These are phyloP conservation scores for Fusarium nygamai DNA, from an alignment of 2,329 filamentous ascomycete species.

Conservation along the genomic window DNA sequence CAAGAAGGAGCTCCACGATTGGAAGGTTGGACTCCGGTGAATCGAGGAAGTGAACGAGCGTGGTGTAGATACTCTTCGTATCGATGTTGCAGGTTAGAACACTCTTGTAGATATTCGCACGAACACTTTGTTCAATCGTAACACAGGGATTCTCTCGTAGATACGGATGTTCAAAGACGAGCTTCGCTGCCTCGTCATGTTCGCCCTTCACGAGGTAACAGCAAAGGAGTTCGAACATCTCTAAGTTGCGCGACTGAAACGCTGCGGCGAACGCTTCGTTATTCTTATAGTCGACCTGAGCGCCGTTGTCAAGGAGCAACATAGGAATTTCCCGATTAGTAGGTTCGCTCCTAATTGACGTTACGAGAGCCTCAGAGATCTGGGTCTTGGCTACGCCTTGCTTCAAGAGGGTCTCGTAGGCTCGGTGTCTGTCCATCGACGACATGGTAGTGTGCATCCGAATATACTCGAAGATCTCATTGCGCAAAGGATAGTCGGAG, in stretches of 20 bases:
- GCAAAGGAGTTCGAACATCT: not conserved
- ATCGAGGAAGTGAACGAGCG: not conserved
- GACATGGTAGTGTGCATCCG: not conserved
- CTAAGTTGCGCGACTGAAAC: not conserved
- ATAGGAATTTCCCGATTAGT: not conserved
- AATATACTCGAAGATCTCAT: not conserved
- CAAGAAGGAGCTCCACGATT: conserved; percentile 1
- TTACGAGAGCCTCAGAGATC: conserved; percentile 1
- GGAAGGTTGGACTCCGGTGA: not conserved
- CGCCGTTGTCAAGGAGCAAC: not conserved
- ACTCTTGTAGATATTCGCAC: not conserved
- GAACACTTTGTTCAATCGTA: not conserved
- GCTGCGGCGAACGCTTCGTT: not conserved
- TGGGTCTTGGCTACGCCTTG: not conserved
- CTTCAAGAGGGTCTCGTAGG: not conserved
- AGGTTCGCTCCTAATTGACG: not conserved
- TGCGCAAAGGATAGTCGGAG: not conserved
- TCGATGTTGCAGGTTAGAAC: not conserved
- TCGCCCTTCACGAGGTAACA: not conserved
- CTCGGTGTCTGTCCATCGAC: not conserved
- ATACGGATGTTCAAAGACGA: not conserved
- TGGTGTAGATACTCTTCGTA: not conserved
- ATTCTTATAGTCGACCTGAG: not conserved
- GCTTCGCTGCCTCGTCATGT: not conserved
- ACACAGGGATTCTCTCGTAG: not conserved